These are phyloP conservation scores for Boeremia lycopersici DNA, from an alignment of 2,329 filamentous ascomycete genomes.

Conservation along the genomic window DNA sequence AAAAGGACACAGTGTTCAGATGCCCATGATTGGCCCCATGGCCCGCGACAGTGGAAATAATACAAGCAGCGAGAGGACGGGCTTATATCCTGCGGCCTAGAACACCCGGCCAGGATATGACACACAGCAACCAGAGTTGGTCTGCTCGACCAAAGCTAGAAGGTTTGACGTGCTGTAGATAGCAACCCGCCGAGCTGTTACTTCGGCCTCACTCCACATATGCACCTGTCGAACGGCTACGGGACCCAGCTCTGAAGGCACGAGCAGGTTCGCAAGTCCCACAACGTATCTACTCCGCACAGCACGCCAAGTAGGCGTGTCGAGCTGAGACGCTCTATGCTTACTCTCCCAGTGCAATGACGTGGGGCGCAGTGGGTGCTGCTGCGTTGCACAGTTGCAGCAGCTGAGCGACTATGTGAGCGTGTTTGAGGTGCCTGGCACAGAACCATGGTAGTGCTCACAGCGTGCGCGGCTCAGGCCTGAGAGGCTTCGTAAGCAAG, in stretches of 20 bases:
- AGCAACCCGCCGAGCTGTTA: constrained; percentile 1
- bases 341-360: not conserved
- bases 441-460: constrained; percentile 7
- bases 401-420: constrained; percentile 1
- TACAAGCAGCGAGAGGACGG: not conserved
- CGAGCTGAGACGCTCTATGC: not conserved
- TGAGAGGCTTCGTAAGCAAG: constrained; percentile 1
- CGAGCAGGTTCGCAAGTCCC: constrained; percentile 4
- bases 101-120: constrained; percentile 10
- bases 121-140: constrained; percentile 10
- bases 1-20: not conserved
- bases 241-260: constrained; percentile 4
- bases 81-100: constrained; percentile 14
- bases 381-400: too few relatives aligned
- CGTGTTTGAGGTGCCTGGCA: constrained; percentile 8
- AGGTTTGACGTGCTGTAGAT: constrained; percentile 6
- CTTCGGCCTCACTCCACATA: constrained; percentile 10
- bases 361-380: constrained; percentile 1
- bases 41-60: not conserved
- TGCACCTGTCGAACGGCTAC: not conserved
- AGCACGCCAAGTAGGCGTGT: not conserved
- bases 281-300: not conserved
- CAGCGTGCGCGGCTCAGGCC: not conserved
- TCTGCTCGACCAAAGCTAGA: constrained; percentile 9
- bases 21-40: constrained; percentile 1